These are phyloP conservation scores for Camillea tinctor DNA, from an alignment of 2,329 filamentous ascomycete species.

Conservation along the genomic window DNA sequence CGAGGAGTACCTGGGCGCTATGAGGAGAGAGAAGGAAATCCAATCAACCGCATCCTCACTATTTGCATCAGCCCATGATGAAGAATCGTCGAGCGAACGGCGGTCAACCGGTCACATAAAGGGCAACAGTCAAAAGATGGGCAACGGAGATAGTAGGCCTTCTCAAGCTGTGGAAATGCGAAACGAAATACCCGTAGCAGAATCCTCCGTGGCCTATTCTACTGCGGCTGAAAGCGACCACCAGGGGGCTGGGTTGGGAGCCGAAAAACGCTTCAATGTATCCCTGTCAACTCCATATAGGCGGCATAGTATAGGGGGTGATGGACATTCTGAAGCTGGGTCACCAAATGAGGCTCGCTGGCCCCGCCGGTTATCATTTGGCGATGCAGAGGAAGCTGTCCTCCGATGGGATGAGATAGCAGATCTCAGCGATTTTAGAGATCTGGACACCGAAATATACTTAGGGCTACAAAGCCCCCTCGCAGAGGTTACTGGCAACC, in stretches of 20 bases:
- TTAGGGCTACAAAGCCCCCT: slow-evolving; percentile 24
- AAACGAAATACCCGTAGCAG: slow-evolving; percentile 36
- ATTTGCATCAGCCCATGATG: slow-evolving; percentile 8
- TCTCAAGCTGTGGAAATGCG: slow-evolving; percentile 19
- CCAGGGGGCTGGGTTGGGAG: slow-evolving; percentile 50
- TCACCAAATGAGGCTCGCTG: slow-evolving; percentile 58
- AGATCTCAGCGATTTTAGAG: slow-evolving; percentile 38
- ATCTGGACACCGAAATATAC: slow-evolving; percentile 24
- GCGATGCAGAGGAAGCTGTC: slow-evolving; percentile 72
- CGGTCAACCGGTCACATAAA: slow-evolving; percentile 13
- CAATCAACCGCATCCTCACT: slow-evolving; percentile 19
- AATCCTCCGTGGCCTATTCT: slow-evolving; percentile 58
- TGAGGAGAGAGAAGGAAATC: slow-evolving; percentile 37
- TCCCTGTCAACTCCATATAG: slow-evolving; percentile 55
- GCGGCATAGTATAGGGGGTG: slow-evolving; percentile 55
- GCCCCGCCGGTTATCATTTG: slow-evolving; percentile 73
- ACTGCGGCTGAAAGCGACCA: slow-evolving; percentile 59
- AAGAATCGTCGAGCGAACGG: slow-evolving; percentile 12
- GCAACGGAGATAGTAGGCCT: slow-evolving; percentile 21
- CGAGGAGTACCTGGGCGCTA: slow-evolving; percentile 52
- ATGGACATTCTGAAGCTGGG: slow-evolving; percentile 30
- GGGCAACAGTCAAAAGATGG: slow-evolving; percentile 12
- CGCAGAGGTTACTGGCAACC: slow-evolving; percentile 53
- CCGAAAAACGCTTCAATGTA: slow-evolving; percentile 44
- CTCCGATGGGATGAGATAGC: slow-evolving; percentile 62